Base-by-base conservation (phyloP, 2,329 filamentous ascomycete species). In the Thelonectria olida region DNA sequence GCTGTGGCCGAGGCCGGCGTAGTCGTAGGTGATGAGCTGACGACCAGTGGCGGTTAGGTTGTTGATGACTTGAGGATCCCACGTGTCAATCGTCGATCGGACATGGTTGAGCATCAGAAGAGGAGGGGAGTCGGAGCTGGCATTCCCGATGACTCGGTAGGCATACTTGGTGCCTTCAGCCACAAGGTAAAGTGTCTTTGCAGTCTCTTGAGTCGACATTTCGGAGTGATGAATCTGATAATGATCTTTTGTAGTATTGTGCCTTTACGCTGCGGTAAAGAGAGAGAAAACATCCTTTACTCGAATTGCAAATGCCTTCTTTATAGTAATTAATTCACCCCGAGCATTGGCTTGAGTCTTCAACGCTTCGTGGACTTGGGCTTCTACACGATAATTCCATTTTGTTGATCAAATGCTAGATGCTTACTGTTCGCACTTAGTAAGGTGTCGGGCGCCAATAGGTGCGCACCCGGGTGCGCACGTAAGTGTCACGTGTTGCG, bases 51-150 rank as follows among this genome's bases (percentile, higher is more conserved):
- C 4, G 8, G 51, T 44, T 15, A 44, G 38, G 25, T 54, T 54
- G 38, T 54, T 44, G 19, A 54, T 44, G 13, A 54, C 23, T 10
- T 54, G 7, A n/a, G 51, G 51, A 15, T 54, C 51, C 51, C 38
- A 54, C 12, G 51, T 54, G 13, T 54, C 51, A 17, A 44, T 54
- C 12, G 51, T 54, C 8, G 51, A 54, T 8, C 51, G 51, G 7
- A 54, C 51, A 13, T 54, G 51, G 15, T 54, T 45, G 51, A 54
- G 51, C 51, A 54, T 54, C 13, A 54, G 38, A 8, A 54, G 51
- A 9, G 51, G 51, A 6, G 51, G 38, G 5, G 36, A 44, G 23
- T 22, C 36, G 13, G 17, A 4, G 25, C 22, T 54, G 12, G 51
- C 17, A 8, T 54, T 54, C 19, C 51, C 51, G 13, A 54, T 54